These are phyloP conservation scores for Pseudogymnoascus verrucosus DNA, from an alignment of 2,329 filamentous ascomycete species.

Conservation along the genomic window DNA sequence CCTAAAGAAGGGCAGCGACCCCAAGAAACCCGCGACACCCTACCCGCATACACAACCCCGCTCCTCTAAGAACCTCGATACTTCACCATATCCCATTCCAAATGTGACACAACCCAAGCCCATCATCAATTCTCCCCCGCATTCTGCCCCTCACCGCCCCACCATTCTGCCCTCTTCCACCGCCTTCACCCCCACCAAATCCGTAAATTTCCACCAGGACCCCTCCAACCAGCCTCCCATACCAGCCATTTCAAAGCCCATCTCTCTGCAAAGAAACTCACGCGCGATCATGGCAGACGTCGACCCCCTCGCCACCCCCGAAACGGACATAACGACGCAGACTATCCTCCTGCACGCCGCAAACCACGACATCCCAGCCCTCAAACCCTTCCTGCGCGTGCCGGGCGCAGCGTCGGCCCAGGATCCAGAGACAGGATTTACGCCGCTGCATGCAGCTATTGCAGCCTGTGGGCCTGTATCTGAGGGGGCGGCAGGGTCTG, in stretches of 20 bases:
- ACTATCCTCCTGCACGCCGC: conserved; percentile 58
- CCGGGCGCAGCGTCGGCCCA: conserved; percentile 61
- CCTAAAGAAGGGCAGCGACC: no score
- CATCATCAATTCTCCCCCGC: background rate
- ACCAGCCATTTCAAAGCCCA: background rate
- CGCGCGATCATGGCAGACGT: background rate
- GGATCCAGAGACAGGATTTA: conserved; percentile 77
- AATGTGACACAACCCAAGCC: background rate
- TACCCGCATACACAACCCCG: background rate
- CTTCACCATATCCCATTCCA: background rate
- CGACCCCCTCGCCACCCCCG: conserved; percentile 20
- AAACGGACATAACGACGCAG: conserved; percentile 34
- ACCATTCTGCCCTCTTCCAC: background rate
- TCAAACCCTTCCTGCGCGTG: conserved; percentile 26
- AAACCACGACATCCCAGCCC: conserved; percentile 41
- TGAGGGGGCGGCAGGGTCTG: background rate
- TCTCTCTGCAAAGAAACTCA: background rate
- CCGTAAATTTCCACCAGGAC: conserved; percentile 7
- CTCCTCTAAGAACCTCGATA: background rate
- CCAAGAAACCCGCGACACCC: background rate
- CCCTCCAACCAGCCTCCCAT: conserved; percentile 1
- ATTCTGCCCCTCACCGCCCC: conserved; percentile 5
- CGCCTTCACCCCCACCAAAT: background rate
- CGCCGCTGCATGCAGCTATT: conserved; percentile 84
- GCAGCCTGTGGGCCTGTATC: conserved; percentile 50